Conservation (phyloP, 164 flowering plant genomes). For the Amborella trichopoda region DNA sequence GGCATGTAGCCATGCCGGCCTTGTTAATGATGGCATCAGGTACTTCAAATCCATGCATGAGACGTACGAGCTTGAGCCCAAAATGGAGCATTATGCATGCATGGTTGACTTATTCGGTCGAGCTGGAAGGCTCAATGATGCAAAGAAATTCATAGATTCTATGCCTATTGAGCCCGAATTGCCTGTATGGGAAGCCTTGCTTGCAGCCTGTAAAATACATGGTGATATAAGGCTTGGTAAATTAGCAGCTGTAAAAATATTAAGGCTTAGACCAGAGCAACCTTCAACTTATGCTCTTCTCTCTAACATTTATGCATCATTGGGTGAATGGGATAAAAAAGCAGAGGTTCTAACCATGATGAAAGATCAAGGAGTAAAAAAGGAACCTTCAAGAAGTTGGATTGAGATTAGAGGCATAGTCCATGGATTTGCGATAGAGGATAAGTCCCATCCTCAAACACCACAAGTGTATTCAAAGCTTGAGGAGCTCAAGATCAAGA, state of each 20-base stretch:
- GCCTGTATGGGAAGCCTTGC: conserved; percentile 51
- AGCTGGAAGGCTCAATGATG: conserved; percentile 53
- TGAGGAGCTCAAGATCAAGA: conserved; percentile 20
- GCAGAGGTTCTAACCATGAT: conserved; percentile 30
- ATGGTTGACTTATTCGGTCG: conserved; percentile 68
- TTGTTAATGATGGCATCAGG: conserved; percentile 37
- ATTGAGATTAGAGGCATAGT: conserved; percentile 34
- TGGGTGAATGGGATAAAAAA: conserved; percentile 50
- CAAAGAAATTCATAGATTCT: conserved; percentile 33
- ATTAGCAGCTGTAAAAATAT: conserved; percentile 46
- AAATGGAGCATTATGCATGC: conserved; percentile 63
- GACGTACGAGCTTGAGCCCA: conserved; percentile 30
- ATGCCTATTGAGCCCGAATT: conserved; percentile 57
- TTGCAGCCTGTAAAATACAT: conserved; percentile 60
- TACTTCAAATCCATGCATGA: conserved; percentile 40
- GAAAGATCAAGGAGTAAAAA: conserved; percentile 33
- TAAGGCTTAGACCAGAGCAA: conserved; percentile 25
- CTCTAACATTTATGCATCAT: conserved; percentile 57
- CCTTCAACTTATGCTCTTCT: conserved; percentile 35
- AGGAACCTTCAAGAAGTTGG: conserved; percentile 73
- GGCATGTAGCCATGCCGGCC: conserved; percentile 51
- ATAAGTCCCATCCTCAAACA: conserved; percentile 35
- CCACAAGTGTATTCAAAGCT: conserved; percentile 27
- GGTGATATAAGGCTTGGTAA: conserved; percentile 47
- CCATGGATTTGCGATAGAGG: conserved; percentile 44